These are phyloP conservation scores for Fusarium heterosporum DNA, from an alignment of 2,329 filamentous ascomycete genomes.

Conservation along the genomic window DNA sequence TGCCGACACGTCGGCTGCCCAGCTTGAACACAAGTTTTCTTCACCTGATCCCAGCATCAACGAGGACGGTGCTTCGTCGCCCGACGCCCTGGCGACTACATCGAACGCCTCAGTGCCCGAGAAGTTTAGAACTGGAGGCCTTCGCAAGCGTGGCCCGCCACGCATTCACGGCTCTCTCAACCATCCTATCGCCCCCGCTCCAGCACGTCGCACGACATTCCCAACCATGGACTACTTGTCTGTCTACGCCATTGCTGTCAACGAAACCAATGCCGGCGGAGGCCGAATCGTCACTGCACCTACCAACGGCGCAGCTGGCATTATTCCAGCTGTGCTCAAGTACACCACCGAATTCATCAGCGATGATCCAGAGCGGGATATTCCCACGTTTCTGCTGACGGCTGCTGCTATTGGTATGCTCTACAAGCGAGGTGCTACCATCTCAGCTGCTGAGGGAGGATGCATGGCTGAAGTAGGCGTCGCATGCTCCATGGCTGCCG, in stretches of 20 bases:
- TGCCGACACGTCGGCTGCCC: constrained; percentile 19
- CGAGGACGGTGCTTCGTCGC: constrained; percentile 11
- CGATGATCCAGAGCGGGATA: constrained; percentile 62
- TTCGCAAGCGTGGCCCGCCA: constrained; percentile 49
- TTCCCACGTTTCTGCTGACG: constrained; percentile 62
- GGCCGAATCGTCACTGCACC: constrained; percentile 64
- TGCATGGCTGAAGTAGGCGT: constrained; percentile 67
- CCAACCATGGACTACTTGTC: constrained; percentile 64
- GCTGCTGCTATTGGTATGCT: constrained; percentile 64
- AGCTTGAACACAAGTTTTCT: constrained; percentile 26
- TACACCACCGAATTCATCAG: constrained; percentile 63
- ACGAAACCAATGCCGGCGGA: constrained; percentile 64
- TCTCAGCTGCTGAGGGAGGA: constrained; percentile 63
- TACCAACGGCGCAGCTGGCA: constrained; percentile 64
- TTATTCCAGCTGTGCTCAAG: constrained; percentile 64
- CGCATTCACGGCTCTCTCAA: constrained; percentile 59
- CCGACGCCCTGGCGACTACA: constrained; percentile 8
- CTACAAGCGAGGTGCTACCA: constrained; percentile 65
- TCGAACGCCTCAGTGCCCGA: constrained; percentile 12
- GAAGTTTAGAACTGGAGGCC: constrained; percentile 2
- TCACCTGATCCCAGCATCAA: constrained; percentile 9
- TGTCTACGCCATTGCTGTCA: constrained; percentile 64
- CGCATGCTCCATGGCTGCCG: constrained; percentile 64
- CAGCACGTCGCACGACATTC: constrained; percentile 59
- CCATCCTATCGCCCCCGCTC: constrained; percentile 60